Conservation (phyloP, 2,329 filamentous ascomycete genomes). For the Penicillium expansum region DNA sequence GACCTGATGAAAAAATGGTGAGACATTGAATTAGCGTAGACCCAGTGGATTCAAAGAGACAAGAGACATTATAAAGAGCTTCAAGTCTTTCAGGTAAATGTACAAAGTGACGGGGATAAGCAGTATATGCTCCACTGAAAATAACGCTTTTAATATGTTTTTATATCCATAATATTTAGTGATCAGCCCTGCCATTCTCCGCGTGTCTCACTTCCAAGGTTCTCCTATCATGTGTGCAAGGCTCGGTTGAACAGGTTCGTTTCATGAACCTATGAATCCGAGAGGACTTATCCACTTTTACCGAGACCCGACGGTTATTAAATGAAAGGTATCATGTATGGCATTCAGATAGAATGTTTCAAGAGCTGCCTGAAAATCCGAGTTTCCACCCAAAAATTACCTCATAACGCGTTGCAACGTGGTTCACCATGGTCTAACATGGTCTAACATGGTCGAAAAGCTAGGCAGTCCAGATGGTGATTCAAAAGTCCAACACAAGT, state of each 20-base stretch:
- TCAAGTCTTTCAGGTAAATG: not conserved
- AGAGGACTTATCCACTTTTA: not conserved
- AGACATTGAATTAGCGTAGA: slow-evolving; percentile 1
- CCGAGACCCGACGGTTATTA: not conserved
- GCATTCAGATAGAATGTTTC: too few species aligned
- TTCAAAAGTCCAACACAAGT: not conserved
- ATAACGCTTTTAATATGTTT: not conserved
- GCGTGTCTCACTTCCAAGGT: not conserved
- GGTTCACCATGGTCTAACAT: not conserved
- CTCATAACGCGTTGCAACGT: not conserved
- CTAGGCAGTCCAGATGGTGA: not conserved
- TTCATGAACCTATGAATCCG: not conserved
- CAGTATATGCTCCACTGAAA: not conserved
- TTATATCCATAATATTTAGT: not conserved
- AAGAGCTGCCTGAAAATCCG: not conserved
- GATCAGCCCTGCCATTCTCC: slow-evolving; percentile 1
- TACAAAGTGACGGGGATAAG: not conserved
- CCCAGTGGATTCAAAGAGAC: not conserved
- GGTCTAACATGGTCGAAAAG: not conserved
- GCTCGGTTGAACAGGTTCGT: not conserved
- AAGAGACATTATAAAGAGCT: not conserved
- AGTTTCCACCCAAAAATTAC: not conserved
- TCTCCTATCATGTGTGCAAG: not conserved
- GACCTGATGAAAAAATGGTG: not conserved
- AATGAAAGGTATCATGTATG: too few species aligned